Evolutionary conservation across 805 yeast species (phyloP).

Genomic region (Kluyveromyces siamensis): DNA sequence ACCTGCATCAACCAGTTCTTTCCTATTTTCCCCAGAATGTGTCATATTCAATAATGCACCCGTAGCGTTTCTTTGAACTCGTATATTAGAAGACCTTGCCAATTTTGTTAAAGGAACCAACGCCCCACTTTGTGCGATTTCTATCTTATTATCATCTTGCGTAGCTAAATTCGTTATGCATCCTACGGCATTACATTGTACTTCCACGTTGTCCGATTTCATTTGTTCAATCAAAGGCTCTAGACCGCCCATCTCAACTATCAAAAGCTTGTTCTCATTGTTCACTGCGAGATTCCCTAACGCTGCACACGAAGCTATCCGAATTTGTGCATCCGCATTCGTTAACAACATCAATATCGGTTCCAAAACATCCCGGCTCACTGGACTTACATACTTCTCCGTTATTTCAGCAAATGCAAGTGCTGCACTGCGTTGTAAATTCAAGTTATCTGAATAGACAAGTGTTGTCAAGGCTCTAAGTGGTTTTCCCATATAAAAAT

Average conservation of each 20-base stretch:
- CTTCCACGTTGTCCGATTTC: conserved; percentile 96
- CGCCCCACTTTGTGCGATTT: conserved; percentile 95
- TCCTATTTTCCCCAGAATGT: conserved; percentile 92
- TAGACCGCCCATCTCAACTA: conserved; percentile 96
- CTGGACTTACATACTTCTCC: conserved; percentile 89
- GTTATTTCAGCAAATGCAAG: conserved; percentile 97
- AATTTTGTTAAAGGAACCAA: conserved; percentile 86
- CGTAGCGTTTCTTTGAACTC: conserved; percentile 97
- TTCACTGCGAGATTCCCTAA: conserved; percentile 96
- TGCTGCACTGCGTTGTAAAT: conserved; percentile 93
- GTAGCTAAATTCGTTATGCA: conserved; percentile 97
- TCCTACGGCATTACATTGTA: conserved; percentile 98
- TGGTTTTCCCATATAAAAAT: conserved; percentile 80
- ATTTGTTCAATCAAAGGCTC: conserved; percentile 95
- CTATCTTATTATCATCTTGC: conserved; percentile 92
- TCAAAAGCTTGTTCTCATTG: conserved; percentile 84
- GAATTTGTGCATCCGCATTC: conserved; percentile 86
- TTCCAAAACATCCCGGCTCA: conserved; percentile 82
- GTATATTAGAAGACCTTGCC: conserved; percentile 86
- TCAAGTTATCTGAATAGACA: conserved; percentile 91
- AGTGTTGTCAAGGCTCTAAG: conserved; percentile 82
- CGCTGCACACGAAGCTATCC: conserved; percentile 98
- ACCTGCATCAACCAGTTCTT: conserved; percentile 93
- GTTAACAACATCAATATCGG: conserved; percentile 86
- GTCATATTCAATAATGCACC: conserved; percentile 98